Evolutionary conservation across 1,284 basidiomycete genomes (phyloP), one percentile per base, ranked within the genome.

Genomic region (Fereydounia khargensis): DNA sequence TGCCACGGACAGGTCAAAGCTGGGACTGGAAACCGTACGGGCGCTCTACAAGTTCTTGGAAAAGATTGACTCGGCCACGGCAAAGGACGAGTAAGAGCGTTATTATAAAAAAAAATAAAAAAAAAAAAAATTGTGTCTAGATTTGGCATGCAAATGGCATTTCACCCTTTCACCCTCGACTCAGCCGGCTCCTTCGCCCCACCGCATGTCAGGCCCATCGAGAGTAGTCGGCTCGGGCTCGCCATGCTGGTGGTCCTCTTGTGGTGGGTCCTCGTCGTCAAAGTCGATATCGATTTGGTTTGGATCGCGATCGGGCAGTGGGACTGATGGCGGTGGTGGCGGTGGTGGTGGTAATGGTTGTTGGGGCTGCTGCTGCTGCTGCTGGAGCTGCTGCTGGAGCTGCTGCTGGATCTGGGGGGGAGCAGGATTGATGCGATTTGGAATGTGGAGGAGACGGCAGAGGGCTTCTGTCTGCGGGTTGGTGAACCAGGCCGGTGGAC

Each of bases 401-500:
- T n/a, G n/a, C n/a, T n/a, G n/a, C n/a, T n/a, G n/a, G n/a, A n/a
- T n/a, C n/a, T n/a, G n/a, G n/a, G n/a, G n/a, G 13, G 52, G 52
- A 1, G 42, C 16, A 1, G 53, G 49, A 23, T 62, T 62, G 46
- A 62, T 57, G 37, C 45, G 42, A 77, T 95, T 92, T 56, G 84
- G 81, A 23, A 98, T 82, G 3, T 83, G 82, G 21, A 96, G 72
- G 80, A 95, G 83, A 20, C 79, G 76, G 65, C 89, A 90, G 61
- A 96, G 87, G 1, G 89, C 86, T 44, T 84, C 84, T 0, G 92
- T 98, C 71, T 97, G 94, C 8, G 89, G 87, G 69, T 95, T 96
- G 5, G 85, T 85, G 76, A 89, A 92, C 79, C 84, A 85, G 6
- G 82, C 82, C 4, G 84, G 64, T 4, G 42, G 68, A 16, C 60